Base-by-base conservation (phyloP, 2,329 filamentous ascomycete species). In the Lachnellula subtilissima region DNA sequence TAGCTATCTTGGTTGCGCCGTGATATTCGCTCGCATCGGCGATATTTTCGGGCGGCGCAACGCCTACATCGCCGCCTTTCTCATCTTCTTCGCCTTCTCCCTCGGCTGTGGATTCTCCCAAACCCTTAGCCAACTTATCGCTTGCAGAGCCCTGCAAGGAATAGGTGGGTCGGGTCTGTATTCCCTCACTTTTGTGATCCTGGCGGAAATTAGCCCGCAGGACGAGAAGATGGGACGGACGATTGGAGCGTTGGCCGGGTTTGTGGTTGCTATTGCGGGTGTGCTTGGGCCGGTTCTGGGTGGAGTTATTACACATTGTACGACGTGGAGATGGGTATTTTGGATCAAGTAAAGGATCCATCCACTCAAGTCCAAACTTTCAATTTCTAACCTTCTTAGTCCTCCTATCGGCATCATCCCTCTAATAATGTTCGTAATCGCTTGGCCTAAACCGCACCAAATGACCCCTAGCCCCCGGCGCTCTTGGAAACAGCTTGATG, bases 11-110 rank as follows among this genome's bases (percentile, higher is more conserved):
- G 77, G 81, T 42, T 85, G 76, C 60, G 77, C 80, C 3, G 77
- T 83, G 11, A 71, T 83, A 42, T 77, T 82, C 57, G 74, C 80
- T 19, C 75, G 78, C 19, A 63, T 81, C 14, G 78, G 78, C 11
- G 81, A 84, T 60, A 72, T 84, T n/a, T 63, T 82, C 39, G 81
- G 82, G 40, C 73, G 79, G 22, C 76, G 75, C 15, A 69, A 75
- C 57, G 77, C 80, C 5, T 81, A 82, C 59, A 58, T 78, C 11
- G 67, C 68, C 2, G 78, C 78, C 32, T 81, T 78, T 59, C 50
- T 77, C 46, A 65, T 84, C 17, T 85, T 84, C 59, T 71, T 83
- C 52, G 72, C 67, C 35, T 83, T 82, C 60, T 84, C 82, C 0
- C 64, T 84, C 2, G 81, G 72, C 4, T 83, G 80, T 61, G 82